These are phyloP conservation scores for Rhizoclosmatium sp. DNA, from an alignment of 192 early-diverging fungal genomes.

Conservation along the genomic window DNA sequence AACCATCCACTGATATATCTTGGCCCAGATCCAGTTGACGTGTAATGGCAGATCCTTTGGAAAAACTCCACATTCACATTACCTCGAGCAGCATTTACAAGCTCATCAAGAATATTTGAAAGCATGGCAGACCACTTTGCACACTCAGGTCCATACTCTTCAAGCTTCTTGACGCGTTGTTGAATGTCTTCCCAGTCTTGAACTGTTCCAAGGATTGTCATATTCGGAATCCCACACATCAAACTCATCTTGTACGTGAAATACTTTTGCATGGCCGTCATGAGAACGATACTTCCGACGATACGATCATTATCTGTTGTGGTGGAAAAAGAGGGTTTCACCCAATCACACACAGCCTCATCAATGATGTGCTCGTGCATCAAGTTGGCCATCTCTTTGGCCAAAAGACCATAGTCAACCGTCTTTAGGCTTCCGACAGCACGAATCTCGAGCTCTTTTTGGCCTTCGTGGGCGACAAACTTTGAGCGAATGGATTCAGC, in stretches of 20 bases:
- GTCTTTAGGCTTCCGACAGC: background rate
- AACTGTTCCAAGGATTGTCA: slow-evolving; percentile 13
- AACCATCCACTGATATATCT: slow-evolving; percentile 26
- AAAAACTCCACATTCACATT: slow-evolving; percentile 25
- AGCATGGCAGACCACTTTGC: slow-evolving; percentile 20
- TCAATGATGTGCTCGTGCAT: slow-evolving; percentile 13
- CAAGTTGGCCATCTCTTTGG: slow-evolving; percentile 1
- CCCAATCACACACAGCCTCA: slow-evolving; percentile 15
- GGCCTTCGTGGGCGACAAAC: slow-evolving; percentile 23
- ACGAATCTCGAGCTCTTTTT: slow-evolving; percentile 12
- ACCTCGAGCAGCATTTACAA: slow-evolving; percentile 1
- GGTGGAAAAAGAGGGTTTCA: slow-evolving; percentile 15
- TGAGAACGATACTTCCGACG: slow-evolving; percentile 34
- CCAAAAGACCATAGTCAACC: background rate
- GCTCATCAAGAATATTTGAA: background rate
- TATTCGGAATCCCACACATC: slow-evolving; percentile 25
- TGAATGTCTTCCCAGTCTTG: slow-evolving; percentile 26
- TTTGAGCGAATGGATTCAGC: slow-evolving; percentile 14
- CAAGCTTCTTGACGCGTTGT: slow-evolving; percentile 16
- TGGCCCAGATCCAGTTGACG: slow-evolving; percentile 11
- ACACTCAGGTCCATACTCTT: slow-evolving; percentile 18
- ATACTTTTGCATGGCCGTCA: slow-evolving; percentile 31
- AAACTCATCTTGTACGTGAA: slow-evolving; percentile 18
- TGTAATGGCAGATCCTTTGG: slow-evolving; percentile 30
- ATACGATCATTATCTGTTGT: slow-evolving; percentile 24